Percentiles rank a stretch among this genome's conserved stretches.
Conservation (phyloP, 2,329 filamentous ascomycete species). For the Venturia nashicola region DNA sequence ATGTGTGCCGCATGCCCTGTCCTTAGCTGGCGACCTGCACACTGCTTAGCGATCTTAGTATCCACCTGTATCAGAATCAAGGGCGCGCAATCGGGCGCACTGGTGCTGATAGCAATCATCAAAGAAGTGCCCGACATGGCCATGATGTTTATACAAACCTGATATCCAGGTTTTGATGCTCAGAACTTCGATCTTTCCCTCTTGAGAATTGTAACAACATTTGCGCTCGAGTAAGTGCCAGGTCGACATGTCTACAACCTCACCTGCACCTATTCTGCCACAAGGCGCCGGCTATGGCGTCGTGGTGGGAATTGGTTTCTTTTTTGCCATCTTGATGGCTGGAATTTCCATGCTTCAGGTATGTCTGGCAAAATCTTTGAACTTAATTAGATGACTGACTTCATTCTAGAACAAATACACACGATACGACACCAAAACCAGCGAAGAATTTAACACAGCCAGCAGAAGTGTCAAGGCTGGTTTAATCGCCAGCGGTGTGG, state of each 20-base stretch:
- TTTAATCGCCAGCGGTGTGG: constrained; percentile 1
- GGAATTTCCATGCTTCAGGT: not conserved
- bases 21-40: too few relatives aligned
- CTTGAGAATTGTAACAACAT: not conserved
- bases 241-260: not conserved
- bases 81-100: not conserved
- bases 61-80: not conserved
- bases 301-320: constrained; percentile 28
- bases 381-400: constrained; percentile 32
- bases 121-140: not conserved
- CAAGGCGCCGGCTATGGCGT: constrained; percentile 30
- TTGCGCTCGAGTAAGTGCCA: not conserved
- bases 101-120: not conserved
- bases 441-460: constrained; percentile 37
- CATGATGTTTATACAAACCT: not conserved
- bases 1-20: not conserved
- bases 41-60: not conserved
- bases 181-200: not conserved
- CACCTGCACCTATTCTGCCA: not conserved
- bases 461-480: constrained; percentile 32
- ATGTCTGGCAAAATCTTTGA: constrained; percentile 3
- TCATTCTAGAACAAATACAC: constrained; percentile 22
- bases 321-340: constrained; percentile 27
- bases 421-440: not conserved
- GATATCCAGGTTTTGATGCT: not conserved